Base-by-base conservation (phyloP, 192 early-diverging fungal genomes). In the Phycomyces blakesleeanus region DNA sequence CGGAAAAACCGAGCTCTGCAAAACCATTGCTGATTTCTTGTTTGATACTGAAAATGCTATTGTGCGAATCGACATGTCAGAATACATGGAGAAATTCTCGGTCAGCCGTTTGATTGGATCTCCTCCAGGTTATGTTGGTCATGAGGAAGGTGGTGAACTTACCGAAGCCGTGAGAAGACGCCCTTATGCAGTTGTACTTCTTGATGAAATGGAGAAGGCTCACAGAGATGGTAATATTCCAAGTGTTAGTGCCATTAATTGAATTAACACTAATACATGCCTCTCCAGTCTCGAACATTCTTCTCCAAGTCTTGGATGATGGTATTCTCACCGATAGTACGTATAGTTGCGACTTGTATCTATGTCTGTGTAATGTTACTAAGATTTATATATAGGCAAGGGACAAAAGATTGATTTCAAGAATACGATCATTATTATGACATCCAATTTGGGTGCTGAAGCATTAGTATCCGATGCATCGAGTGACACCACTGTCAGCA, bases 151-250 rank as follows among this genome's bases (percentile, higher is more conserved):
- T 54, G 96, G 96, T 6, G 92, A 99, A 66, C 78, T 99, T 44
- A 99, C 95, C 11, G 97, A 99, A 78, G 79, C 88, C 5, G 87
- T 99, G 38, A 87, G 97, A 52, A 83, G 92, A 59, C 84, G 87
- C 38, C 95, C 96, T 15, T 97, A 97, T 82, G 87, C 84, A 27
- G 93, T 99, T 7, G 79, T 99, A 21, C 84, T 99, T 22, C 92
- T 99, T 68, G 97, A 99, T 76, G 97, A 99, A 77, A 89, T 99
- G 55, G 97, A 99, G 63, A 99, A 99, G 79, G 96, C 96, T 2
- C 95, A 99, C 51, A 64, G 69, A 25, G 74, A 76, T 67, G 74
- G 72, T 74, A 57, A 37, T 39, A 27, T 57, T 70, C n/a, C 0
- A 9, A 29, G 20, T 5, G 34, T 25, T 12, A n/a, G n/a, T 1